Evolutionary conservation across 495 filamentous ascomycete genomes (phyloP), one percentile per base, ranked within the genome.

Genomic region (Patellaria atrata): DNA sequence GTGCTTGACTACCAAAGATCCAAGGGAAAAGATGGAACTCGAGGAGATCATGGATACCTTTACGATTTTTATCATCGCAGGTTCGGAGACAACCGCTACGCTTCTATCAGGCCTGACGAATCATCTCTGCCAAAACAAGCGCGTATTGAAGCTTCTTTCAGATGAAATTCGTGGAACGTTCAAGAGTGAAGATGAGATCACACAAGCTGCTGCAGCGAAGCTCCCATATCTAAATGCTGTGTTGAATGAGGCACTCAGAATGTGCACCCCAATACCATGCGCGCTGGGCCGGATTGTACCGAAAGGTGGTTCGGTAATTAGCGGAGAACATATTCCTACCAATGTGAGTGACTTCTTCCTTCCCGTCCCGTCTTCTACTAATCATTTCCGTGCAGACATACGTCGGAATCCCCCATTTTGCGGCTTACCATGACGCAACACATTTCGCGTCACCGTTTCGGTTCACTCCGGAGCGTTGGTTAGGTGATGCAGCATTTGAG

Each of bases 201-300:
- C 16, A 1, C 23, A 18, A 5, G 9, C 22, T n/a, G 13, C 11
- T 9, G 14, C 12, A 10, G n/a, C n/a, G n/a, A n/a, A n/a, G n/a
- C 30, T 47, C 10, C 29, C 35, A 13, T 47, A 47, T 21, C 34
- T 47, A 7, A 43, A 47, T 23, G 44, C 44, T 5, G 44, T 43
- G 4, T 28, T 47, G 12, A 22, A 38, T 3, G 44, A 47, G 20
- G 26, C 38, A 2, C 29, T 47, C 3, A 33, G 44, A 9, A 24
- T 47, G 10, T 47, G 38, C 27, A 33, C 44, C 2, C 44, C 44
- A 10, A 8, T 47, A n/a, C 41, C 37, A 7, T 35, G 40, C 16
- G 21, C 11, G 5, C 24, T 44, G 9, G 29, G 41, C 14, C 41
- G 41, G 18, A 3, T 15, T 1, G 30, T 44, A 8, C 41, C 36